Conservation (phyloP, 106 monocot species). For the Allium fistulosum region DNA sequence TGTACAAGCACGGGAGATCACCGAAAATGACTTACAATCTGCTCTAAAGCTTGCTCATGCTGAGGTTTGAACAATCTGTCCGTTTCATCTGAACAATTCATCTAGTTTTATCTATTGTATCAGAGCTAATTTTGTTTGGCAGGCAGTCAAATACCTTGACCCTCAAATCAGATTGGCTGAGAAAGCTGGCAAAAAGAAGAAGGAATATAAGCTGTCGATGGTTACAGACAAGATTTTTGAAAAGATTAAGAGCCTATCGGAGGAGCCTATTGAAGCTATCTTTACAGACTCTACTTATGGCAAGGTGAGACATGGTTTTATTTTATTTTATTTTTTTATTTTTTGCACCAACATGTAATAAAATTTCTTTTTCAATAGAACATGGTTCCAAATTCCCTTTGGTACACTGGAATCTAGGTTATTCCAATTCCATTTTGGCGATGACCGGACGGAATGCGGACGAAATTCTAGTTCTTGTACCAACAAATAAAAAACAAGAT, state of each 20-base stretch:
- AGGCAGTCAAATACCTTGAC: constrained; percentile 92
- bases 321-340: background rate
- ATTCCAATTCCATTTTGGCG: background rate
- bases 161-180: constrained; percentile 92
- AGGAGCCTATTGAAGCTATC: constrained; percentile 68
- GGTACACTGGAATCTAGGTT: background rate
- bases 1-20: constrained; percentile 93
- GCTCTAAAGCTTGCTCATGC: constrained; percentile 78
- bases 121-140: constrained; percentile 14
- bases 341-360: too few species aligned
- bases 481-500: too few species aligned
- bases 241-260: constrained; percentile 59
- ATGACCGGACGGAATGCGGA: too few species aligned
- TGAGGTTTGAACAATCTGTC: constrained; percentile 46
- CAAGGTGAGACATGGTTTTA: constrained; percentile 39
- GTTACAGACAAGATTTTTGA: constrained; percentile 60
- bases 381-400: background rate
- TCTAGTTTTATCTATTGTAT: background rate
- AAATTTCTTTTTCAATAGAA: too few species aligned
- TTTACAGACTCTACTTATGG: constrained; percentile 88
- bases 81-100: constrained; percentile 7
- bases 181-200: constrained; percentile 84
- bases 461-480: too few species aligned
- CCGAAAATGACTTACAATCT: constrained; percentile 80
- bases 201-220: constrained; percentile 78